A percentile compares a stretch with the other conserved stretches of the same genome.
Evolutionary conservation across 805 yeast genomes (phyloP).

Genomic region (Hemisphaericaspora nanyangensis): DNA sequence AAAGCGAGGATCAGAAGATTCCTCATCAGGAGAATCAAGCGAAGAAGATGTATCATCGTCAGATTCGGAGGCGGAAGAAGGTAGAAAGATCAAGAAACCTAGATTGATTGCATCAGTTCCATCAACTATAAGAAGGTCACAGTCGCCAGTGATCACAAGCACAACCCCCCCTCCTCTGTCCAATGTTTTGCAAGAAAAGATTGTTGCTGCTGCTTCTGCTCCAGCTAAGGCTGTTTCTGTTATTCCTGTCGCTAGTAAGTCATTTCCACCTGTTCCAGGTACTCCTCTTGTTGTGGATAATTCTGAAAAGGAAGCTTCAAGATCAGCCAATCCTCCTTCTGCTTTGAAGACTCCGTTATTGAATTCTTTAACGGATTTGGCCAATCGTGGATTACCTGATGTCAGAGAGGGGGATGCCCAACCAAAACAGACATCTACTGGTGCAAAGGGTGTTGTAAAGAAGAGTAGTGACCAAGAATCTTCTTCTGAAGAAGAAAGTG

Average conservation of each 20-base stretch:
- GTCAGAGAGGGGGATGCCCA: constrained; percentile 38
- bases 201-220: background rate
- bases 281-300: background rate
- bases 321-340: background rate
- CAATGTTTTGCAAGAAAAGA: background rate
- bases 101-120: constrained; percentile 10
- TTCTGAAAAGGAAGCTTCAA: background rate
- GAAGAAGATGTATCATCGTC: constrained; percentile 7
- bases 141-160: background rate
- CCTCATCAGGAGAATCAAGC: constrained; percentile 11
- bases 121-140: constrained; percentile 2
- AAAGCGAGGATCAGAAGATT: constrained; percentile 12
- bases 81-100: constrained; percentile 3
- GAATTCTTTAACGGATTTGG: constrained; percentile 53
- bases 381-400: constrained; percentile 64
- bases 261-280: background rate
- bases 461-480: constrained; percentile 9
- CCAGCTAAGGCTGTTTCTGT: background rate
- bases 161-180: constrained; percentile 1
- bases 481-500: constrained; percentile 6
- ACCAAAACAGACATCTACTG: background rate
- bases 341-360: constrained; percentile 36
- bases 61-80: constrained; percentile 2
- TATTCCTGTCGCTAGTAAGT: background rate
- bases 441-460: background rate